Conservation (phyloP, 768 basidiomycete species). For the Daedaleopsis nitida region DNA sequence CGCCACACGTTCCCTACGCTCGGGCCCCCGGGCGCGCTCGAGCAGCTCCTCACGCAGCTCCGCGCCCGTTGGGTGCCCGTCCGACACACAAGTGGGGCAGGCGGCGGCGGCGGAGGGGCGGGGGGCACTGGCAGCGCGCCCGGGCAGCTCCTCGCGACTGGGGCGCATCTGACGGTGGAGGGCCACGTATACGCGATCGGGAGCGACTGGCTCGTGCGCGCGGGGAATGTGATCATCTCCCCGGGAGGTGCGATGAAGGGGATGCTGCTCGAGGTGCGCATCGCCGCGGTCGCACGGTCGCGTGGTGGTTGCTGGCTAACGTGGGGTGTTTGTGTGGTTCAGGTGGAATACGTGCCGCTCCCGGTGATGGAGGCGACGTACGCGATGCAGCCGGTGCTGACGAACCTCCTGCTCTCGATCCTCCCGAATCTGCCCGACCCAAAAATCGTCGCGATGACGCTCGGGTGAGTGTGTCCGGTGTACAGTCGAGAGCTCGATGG, state of each 20-base stretch:
- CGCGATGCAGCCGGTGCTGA: constrained; percentile 58
- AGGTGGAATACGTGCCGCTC: constrained; percentile 85
- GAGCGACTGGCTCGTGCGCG: constrained; percentile 78
- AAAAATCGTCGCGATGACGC: constrained; percentile 69
- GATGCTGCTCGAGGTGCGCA: constrained; percentile 78
- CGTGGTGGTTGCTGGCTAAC: neutral
- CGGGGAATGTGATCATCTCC: constrained; percentile 74
- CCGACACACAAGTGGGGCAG: constrained; percentile 43
- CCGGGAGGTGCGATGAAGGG: constrained; percentile 72
- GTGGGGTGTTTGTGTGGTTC: constrained; percentile 5
- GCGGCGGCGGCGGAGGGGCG: neutral
- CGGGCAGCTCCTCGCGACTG: constrained; percentile 41
- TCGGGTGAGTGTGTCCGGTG: constrained; percentile 4
- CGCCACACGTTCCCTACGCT: constrained; percentile 78
- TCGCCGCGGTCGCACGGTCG: neutral
- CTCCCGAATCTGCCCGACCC: constrained; percentile 74
- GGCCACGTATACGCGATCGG: constrained; percentile 77
- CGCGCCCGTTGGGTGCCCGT: constrained; percentile 77
- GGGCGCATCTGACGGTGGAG: constrained; percentile 72
- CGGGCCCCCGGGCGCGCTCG: constrained; percentile 71
- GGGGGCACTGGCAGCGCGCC: constrained; percentile 37
- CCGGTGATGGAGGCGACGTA: constrained; percentile 46
- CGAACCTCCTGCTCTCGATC: constrained; percentile 72
- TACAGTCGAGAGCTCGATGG: no score
- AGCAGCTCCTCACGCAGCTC: constrained; percentile 72